Evolutionary conservation across 2,329 filamentous ascomycete species (phyloP).

Genomic region (Rachicladosporium sp.): DNA sequence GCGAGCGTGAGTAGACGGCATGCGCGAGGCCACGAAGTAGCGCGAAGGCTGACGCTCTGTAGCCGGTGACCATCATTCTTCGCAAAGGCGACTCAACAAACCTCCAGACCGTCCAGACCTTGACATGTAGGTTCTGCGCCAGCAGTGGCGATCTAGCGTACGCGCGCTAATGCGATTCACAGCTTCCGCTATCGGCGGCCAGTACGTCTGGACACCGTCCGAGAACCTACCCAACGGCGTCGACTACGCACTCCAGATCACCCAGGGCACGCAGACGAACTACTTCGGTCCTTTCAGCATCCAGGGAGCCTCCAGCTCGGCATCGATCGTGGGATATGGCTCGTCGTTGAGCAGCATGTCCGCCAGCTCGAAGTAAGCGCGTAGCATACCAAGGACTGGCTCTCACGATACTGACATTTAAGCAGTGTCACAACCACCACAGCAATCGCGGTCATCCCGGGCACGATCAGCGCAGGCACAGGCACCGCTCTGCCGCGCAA

Average conservation of each 20-base stretch:
- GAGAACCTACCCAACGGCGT: conserved; percentile 29
- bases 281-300: conserved; percentile 43
- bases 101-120: conserved; percentile 35
- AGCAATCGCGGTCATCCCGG: conserved; percentile 5
- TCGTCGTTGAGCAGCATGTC: conserved; percentile 11
- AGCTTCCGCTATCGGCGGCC: conserved; percentile 9
- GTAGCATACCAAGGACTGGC: neutral
- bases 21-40: neutral
- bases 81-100: conserved; percentile 39
- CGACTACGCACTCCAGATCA: conserved; percentile 49
- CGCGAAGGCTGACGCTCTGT: conserved; percentile 8
- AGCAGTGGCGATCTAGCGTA: neutral
- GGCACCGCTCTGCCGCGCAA: conserved; percentile 17
- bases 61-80: conserved; percentile 44
- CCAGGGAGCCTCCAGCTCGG: conserved; percentile 18
- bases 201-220: conserved; percentile 38
- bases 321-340: conserved; percentile 17
- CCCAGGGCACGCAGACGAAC: conserved; percentile 40
- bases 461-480: conserved; percentile 10
- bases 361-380: conserved; percentile 5
- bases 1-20: conserved; percentile 5
- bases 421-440: conserved; percentile 10
- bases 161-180: neutral
- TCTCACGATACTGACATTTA: neutral
- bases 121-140: conserved; percentile 11